Conservation (phyloP, 2,329 filamentous ascomycete genomes). For the Cytospora chrysosperma region DNA sequence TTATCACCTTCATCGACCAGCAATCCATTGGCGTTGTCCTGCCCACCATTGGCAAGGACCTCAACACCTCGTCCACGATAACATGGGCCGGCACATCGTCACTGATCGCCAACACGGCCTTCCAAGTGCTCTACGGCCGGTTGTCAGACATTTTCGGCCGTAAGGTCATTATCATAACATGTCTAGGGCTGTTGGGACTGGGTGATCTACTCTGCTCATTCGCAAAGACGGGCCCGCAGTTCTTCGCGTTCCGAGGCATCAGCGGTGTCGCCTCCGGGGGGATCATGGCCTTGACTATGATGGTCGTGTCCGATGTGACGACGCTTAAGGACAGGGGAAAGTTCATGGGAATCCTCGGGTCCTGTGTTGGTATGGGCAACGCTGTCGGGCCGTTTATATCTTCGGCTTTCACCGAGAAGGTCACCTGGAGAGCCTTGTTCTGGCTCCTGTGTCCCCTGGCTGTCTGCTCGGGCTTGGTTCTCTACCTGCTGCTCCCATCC, state of each 20-base stretch:
- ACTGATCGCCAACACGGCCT: conserved; percentile 58
- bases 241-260: conserved; percentile 61
- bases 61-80: conserved; percentile 49
- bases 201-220: conserved; percentile 61
- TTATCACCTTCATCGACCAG: conserved; percentile 58
- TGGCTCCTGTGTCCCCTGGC: conserved; percentile 51
- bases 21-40: conserved; percentile 53
- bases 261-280: conserved; percentile 63
- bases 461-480: conserved; percentile 40
- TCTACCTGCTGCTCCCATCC: conserved; percentile 50
- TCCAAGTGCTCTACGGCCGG: conserved; percentile 63
- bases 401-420: conserved; percentile 37
- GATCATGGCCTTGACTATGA: conserved; percentile 58
- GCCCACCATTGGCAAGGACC: conserved; percentile 50
- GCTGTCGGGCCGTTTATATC: conserved; percentile 45
- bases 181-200: conserved; percentile 51
- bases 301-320: conserved; percentile 61
- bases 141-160: conserved; percentile 61
- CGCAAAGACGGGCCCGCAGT: conserved; percentile 52
- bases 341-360: conserved; percentile 46
- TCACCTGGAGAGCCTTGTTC: conserved; percentile 45
- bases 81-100: conserved; percentile 54
- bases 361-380: conserved; percentile 42
- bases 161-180: conserved; percentile 56
- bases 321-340: conserved; percentile 59